Evolutionary conservation across 1,139 yeast species (phyloP).

Genomic region (Pneumocystis jirovecii): DNA sequence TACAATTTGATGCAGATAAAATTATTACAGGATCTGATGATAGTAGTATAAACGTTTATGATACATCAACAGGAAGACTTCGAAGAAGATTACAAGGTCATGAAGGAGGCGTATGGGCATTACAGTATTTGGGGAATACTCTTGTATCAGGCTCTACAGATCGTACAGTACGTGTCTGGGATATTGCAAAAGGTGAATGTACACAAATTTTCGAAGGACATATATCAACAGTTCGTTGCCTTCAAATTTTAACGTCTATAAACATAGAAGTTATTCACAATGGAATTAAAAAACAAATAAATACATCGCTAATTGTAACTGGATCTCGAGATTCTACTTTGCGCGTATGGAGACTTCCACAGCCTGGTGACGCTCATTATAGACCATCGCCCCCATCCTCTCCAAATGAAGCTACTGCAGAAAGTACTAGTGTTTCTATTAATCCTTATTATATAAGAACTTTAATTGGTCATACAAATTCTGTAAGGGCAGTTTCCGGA

Average conservation of each 20-base stretch:
- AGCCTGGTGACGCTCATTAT: constrained; percentile 26
- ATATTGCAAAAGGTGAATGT: constrained; percentile 55
- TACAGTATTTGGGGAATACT: constrained; percentile 65
- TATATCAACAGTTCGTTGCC: constrained; percentile 79
- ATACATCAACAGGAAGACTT: constrained; percentile 56
- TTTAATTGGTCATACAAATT: constrained; percentile 67
- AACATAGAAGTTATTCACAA: background rate
- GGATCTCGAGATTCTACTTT: constrained; percentile 86
- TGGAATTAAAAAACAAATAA: constrained; percentile 13
- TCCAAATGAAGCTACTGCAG: constrained; percentile 7
- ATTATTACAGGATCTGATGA: constrained; percentile 92
- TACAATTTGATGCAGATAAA: constrained; percentile 82
- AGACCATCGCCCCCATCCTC: constrained; percentile 5
- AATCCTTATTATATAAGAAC: constrained; percentile 69
- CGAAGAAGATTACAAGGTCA: constrained; percentile 50
- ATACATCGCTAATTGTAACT: constrained; percentile 35
- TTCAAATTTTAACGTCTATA: constrained; percentile 60
- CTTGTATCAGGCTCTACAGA: constrained; percentile 86
- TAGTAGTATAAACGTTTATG: constrained; percentile 63
- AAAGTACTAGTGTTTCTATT: constrained; percentile 1
- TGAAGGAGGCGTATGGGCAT: constrained; percentile 98
- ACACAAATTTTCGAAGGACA: constrained; percentile 89
- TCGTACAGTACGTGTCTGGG: constrained; percentile 84
- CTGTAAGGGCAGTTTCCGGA: constrained; percentile 82
- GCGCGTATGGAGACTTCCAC: constrained; percentile 77